A percentile compares a stretch with the other conserved stretches of the same genome.
phyloP scores from a whole-genome alignment of 1,284 basidiomycete species.

The Schizopora paradoxa region DNA sequence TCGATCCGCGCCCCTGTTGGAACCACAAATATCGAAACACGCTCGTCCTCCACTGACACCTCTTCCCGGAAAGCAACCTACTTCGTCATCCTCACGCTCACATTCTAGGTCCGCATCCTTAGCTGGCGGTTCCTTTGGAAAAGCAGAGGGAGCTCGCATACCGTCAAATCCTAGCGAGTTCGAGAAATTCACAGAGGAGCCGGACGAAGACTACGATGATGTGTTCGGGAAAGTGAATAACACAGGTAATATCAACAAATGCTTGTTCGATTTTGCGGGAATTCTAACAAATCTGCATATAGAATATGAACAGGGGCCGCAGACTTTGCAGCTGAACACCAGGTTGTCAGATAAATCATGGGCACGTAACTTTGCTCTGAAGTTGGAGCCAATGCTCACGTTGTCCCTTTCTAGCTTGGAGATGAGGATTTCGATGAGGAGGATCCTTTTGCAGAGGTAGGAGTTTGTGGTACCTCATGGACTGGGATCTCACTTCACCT shows the following conservation, averaged over 20 bases:
- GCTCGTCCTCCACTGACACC: slow-evolving; percentile 23
- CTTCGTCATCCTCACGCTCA: slow-evolving; percentile 22
- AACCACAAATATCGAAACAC: slow-evolving; percentile 38
- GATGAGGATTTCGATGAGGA: slow-evolving; percentile 83
- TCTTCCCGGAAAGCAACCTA: slow-evolving; percentile 18
- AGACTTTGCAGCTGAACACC: slow-evolving; percentile 77
- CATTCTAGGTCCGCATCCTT: slow-evolving; percentile 52
- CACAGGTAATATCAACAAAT: slow-evolving; percentile 42
- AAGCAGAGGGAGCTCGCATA: slow-evolving; percentile 48
- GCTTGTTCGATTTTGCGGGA: neutral
- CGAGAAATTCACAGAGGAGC: slow-evolving; percentile 79
- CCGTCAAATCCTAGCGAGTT: slow-evolving; percentile 56
- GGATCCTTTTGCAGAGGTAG: slow-evolving; percentile 90
- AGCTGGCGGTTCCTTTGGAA: slow-evolving; percentile 59
- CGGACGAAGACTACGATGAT: slow-evolving; percentile 86
- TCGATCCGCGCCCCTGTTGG: slow-evolving; percentile 57
- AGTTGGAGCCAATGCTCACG: slow-evolving; percentile 10
- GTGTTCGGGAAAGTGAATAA: slow-evolving; percentile 77
- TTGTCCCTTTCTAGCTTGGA: slow-evolving; percentile 45
- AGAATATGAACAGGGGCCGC: slow-evolving; percentile 58
- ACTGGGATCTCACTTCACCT: slow-evolving; percentile 7
- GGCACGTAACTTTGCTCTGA: slow-evolving; percentile 40
- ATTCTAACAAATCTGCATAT: slow-evolving; percentile 6
- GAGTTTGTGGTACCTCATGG: slow-evolving; percentile 14
- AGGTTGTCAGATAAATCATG: slow-evolving; percentile 83